Conservation (phyloP, 2,329 filamentous ascomycete species). For the Daldinia sp. region DNA sequence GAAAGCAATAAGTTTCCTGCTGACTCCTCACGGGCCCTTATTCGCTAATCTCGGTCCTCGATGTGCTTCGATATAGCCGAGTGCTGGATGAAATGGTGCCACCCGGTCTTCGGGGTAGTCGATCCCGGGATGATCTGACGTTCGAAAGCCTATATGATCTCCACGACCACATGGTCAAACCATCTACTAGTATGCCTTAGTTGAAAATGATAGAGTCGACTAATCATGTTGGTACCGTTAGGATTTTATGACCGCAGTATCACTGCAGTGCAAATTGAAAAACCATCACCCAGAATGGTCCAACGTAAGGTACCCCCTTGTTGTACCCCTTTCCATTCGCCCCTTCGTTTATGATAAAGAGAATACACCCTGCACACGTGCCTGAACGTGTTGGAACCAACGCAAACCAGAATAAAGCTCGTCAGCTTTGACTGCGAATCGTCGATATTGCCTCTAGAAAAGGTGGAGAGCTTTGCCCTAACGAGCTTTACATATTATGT, state of each 20-base stretch:
- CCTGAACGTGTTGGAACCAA: neutral
- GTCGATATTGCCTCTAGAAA: neutral
- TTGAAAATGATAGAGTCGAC: slow-evolving; percentile 15
- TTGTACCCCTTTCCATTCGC: slow-evolving; percentile 5
- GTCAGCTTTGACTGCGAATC: slow-evolving; percentile 12
- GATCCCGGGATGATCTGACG: slow-evolving; percentile 7
- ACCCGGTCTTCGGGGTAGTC: slow-evolving; percentile 11
- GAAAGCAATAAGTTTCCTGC: slow-evolving; percentile 8
- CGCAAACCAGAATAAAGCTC: neutral
- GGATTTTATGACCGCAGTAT: slow-evolving; percentile 80
- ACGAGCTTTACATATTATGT: neutral
- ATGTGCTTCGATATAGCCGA: slow-evolving; percentile 13
- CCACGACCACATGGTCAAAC: slow-evolving; percentile 9
- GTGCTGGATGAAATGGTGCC: slow-evolving; percentile 9
- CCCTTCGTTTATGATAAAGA: slow-evolving; percentile 2
- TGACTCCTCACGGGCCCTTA: slow-evolving; percentile 21
- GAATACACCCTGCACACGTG: slow-evolving; percentile 11
- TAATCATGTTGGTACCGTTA: slow-evolving; percentile 46
- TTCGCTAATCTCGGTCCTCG: slow-evolving; percentile 12
- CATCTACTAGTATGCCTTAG: neutral
- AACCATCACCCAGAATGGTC: slow-evolving; percentile 82
- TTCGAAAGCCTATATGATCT: slow-evolving; percentile 7
- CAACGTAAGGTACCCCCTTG: slow-evolving; percentile 60
- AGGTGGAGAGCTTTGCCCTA: slow-evolving; percentile 6
- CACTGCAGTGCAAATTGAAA: slow-evolving; percentile 70